phyloP scores from a whole-genome alignment of 208 protist genomes.

The Acanthamoeba quina region DNA sequence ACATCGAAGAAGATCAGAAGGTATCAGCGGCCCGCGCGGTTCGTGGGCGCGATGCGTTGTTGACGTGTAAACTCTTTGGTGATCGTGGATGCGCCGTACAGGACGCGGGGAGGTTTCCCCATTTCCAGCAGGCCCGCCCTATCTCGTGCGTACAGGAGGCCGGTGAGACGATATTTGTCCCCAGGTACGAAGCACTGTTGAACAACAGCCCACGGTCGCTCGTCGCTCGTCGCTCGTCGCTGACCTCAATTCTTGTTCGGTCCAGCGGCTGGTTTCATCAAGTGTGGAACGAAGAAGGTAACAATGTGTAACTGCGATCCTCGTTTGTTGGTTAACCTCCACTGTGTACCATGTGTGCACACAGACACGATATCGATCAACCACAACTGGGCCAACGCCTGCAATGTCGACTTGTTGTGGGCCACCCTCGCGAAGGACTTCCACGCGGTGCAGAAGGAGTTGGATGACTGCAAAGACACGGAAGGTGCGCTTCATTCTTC shows the following conservation, averaged over 20 bases:
- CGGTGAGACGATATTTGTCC: conserved; percentile 58
- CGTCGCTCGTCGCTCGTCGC: neutral
- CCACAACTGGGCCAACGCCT: conserved; percentile 71
- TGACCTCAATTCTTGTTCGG: neutral
- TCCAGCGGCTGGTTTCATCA: conserved; percentile 72
- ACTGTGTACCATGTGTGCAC: neutral
- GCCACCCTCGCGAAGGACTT: neutral
- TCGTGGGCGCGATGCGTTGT: neutral
- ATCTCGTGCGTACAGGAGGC: conserved; percentile 16
- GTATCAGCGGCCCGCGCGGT: neutral
- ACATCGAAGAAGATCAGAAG: conserved; percentile 28
- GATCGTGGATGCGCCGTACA: neutral
- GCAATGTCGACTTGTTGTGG: conserved; percentile 65
- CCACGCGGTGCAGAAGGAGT: conserved; percentile 4
- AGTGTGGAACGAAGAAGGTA: conserved; percentile 49
- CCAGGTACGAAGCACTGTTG: neutral
- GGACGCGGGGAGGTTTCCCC: conserved; percentile 9
- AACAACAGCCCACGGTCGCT: neutral
- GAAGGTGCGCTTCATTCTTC: neutral
- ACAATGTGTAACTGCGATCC: too few species aligned
- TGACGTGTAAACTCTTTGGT: neutral
- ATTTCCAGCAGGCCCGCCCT: conserved; percentile 25
- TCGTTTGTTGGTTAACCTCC: neutral
- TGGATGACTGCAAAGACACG: conserved; percentile 69
- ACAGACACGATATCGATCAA: conserved; percentile 68